Evolutionary conservation across 768 basidiomycete species (phyloP), one percentile per base, ranked within the genome.

Genomic region (Hericium coralloides): DNA sequence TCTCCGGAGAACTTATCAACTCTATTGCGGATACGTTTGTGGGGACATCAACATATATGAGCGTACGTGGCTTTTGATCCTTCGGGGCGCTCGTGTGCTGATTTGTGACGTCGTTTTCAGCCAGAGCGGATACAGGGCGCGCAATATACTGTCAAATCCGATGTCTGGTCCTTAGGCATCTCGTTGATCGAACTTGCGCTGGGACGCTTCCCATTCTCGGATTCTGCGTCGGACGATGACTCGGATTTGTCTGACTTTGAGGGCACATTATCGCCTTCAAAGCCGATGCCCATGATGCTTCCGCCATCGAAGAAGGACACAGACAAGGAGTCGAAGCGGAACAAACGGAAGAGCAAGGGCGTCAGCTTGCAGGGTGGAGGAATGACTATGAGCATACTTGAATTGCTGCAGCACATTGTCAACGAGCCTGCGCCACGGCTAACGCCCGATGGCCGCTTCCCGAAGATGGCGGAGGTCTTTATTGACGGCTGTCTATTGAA

Each of bases 1-100:
- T 99, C 7, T 98, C 95, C 1, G 97, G 97, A 37, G 97, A 99
- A 70, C 80, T 99, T 65, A 95, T 98, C 74, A 98, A 98, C 73
- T 95, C 92, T 8, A 95, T 98, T 60, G 97, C 97, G 38, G 95
- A 98, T 72, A 98, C 97, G 0, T 99, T 98, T 68, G 97, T 99
- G 39, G 95, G 97, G 26, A 99, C 97, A 14, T 94, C 91, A 60
- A 98, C 95, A 4, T 99, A 99, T 70, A 99, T 98, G 95, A 98
- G 97, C 64, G 97, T 98, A 72, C 67, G 86, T 82, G 56, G 20
- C 48, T 49, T 45, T 41, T 38, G 49, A 49, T 31, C 8, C 49
- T 31, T 20, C 51, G 36, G n/a, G 59, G 60, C 51, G 59, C 14
- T 23, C 54, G 37, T 56, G 52, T 49, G 23, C 39, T 53, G 49